Conservation (phyloP, 345 rosid genomes). For the Lepidium aucheri region DNA sequence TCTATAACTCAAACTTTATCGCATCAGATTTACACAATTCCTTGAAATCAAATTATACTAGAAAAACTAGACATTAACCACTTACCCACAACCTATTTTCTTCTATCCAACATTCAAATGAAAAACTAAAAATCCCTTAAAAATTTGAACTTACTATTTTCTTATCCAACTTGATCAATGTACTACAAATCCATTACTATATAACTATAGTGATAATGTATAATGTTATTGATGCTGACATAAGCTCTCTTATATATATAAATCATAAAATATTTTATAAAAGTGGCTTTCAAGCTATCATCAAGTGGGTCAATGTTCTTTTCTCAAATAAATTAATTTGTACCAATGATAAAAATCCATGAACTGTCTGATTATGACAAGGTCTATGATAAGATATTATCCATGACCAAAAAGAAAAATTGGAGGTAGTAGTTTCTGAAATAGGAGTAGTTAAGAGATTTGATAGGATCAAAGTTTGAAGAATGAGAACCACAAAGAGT, state of each 20-base stretch:
- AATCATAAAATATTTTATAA: neutral
- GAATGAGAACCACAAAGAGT: slow-evolving; percentile 24
- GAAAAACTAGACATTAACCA: no score
- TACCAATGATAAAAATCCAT: slow-evolving; percentile 16
- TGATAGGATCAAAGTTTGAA: slow-evolving; percentile 9
- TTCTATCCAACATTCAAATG: neutral
- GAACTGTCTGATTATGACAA: slow-evolving; percentile 31
- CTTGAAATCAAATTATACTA: no score
- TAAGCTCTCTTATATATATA: neutral
- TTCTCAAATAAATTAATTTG: slow-evolving; percentile 10
- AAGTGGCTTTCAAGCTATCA: slow-evolving; percentile 18
- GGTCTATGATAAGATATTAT: slow-evolving; percentile 23
- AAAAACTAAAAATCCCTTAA: neutral
- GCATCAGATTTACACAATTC: no score
- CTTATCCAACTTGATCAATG: neutral
- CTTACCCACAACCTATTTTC: no score
- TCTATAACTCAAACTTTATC: no score
- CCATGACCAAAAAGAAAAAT: slow-evolving; percentile 3
- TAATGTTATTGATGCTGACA: slow-evolving; percentile 12
- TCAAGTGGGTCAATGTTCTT: slow-evolving; percentile 21
- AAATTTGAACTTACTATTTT: neutral
- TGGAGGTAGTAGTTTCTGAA: neutral
- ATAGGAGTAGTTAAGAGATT: slow-evolving; percentile 9
- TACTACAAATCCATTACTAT: slow-evolving; percentile 7
- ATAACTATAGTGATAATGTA: neutral